Conservation (phyloP, 306 rosid genomes). For the Sechiopsis laciniata region DNA sequence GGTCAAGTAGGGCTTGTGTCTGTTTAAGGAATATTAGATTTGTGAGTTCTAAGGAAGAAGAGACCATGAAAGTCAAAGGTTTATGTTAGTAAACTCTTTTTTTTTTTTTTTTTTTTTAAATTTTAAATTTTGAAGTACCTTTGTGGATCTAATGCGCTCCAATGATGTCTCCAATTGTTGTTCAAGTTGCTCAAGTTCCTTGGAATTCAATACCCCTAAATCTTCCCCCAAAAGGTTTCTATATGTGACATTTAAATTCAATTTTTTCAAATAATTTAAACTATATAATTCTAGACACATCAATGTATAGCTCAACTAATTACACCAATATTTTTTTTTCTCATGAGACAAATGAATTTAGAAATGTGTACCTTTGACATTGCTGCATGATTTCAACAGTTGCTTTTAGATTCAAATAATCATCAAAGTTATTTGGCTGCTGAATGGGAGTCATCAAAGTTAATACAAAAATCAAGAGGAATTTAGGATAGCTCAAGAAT, state of each 20-base stretch:
- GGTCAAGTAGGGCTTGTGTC: constrained; percentile 69
- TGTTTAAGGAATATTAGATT: constrained; percentile 23
- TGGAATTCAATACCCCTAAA: constrained; percentile 50
- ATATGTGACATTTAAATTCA: background rate
- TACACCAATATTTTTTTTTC: too few relatives aligned
- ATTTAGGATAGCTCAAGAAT: background rate
- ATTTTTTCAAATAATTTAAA: too few relatives aligned
- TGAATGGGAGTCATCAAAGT: background rate
- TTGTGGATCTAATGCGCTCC: constrained; percentile 63
- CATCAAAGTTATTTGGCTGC: constrained; percentile 57
- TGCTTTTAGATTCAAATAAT: constrained; percentile 65
- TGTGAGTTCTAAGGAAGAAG: background rate
- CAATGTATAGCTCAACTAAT: too few relatives aligned
- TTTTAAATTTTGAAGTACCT: constrained; percentile 33
- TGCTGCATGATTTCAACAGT: constrained; percentile 67
- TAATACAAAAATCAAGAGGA: background rate
- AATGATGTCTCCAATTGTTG: constrained; percentile 64
- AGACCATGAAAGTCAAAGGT: background rate
- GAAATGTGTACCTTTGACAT: constrained; percentile 55
- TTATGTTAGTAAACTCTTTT: background rate
- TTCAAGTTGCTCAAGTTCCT: constrained; percentile 67
- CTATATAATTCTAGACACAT: too few relatives aligned
- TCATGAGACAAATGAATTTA: background rate
- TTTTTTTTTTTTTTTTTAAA: too few relatives aligned
- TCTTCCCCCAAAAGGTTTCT: constrained; percentile 90